phyloP scores from a whole-genome alignment of 768 basidiomycete species.

The Trametes gibbosa region DNA sequence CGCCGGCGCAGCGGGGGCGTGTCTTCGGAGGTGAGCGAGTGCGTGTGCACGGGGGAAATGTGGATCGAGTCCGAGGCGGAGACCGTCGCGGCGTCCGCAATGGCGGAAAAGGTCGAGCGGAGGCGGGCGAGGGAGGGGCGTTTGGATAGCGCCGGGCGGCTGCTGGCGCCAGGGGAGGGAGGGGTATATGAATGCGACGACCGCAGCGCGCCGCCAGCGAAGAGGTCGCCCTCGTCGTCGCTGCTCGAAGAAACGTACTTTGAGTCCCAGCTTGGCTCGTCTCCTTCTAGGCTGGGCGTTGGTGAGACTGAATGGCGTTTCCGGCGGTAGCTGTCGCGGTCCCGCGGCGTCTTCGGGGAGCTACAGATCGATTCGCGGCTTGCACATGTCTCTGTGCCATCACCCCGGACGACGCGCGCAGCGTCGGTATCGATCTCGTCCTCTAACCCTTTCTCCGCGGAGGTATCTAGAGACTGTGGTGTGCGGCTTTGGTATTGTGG shows the following conservation, averaged over 20 bases:
- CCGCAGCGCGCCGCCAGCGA: conserved; percentile 12
- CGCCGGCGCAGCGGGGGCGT: neutral
- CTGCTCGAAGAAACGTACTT: conserved; percentile 30
- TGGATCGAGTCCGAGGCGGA: conserved; percentile 15
- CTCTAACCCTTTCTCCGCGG: conserved; percentile 60
- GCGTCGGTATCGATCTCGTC: conserved; percentile 68
- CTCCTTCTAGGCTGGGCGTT: conserved; percentile 15
- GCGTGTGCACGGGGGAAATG: neutral
- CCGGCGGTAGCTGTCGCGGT: conserved; percentile 25
- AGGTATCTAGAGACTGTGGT: conserved; percentile 50
- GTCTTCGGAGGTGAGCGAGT: neutral
- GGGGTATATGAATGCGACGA: neutral
- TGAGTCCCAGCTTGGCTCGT: conserved; percentile 53
- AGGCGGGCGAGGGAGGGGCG: conserved; percentile 16
- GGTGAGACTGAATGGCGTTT: conserved; percentile 11
- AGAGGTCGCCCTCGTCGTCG: conserved; percentile 24
- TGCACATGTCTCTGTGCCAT: conserved; percentile 54
- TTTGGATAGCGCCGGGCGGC: neutral
- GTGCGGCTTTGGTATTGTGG: conserved; percentile 49
- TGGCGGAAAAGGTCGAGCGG: conserved; percentile 22
- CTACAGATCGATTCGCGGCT: conserved; percentile 12
- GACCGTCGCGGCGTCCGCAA: conserved; percentile 19
- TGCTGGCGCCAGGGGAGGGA: neutral
- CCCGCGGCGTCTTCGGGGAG: conserved; percentile 14
- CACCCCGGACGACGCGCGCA: conserved; percentile 68